Percentiles rank a stretch among this genome's conserved stretches.
phyloP scores from a whole-genome alignment of 768 basidiomycete species.

The Trametes gibbosa region DNA sequence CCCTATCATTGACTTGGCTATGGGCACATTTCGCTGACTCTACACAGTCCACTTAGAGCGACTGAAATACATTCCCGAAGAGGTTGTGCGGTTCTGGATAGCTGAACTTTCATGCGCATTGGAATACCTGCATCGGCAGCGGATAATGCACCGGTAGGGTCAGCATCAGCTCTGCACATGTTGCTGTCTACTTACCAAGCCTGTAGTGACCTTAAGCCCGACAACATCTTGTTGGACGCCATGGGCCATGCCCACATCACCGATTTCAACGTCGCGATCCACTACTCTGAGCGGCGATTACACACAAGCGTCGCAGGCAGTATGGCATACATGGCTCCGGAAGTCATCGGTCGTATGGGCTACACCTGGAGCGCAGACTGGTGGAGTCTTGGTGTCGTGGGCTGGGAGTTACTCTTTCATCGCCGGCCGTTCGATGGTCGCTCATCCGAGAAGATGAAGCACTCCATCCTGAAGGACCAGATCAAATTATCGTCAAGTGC shows the following conservation, averaged over 20 bases:
- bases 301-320: conserved; percentile 95
- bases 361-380: conserved; percentile 94
- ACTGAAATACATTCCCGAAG: conserved; percentile 61
- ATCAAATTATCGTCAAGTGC: conserved; percentile 75
- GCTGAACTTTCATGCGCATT: conserved; percentile 84
- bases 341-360: conserved; percentile 88
- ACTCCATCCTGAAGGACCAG: conserved; percentile 78
- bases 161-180: background rate
- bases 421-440: conserved; percentile 88
- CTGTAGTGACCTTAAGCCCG: conserved; percentile 89
- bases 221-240: conserved; percentile 94
- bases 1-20: background rate
- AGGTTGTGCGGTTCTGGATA: conserved; percentile 80
- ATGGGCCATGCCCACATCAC: conserved; percentile 94
- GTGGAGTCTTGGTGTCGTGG: conserved; percentile 93
- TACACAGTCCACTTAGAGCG: conserved; percentile 80
- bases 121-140: conserved; percentile 85
- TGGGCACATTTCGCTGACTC: no score
- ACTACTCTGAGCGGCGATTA: conserved; percentile 85
- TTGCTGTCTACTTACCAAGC: conserved; percentile 13
- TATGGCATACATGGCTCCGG: conserved; percentile 99
- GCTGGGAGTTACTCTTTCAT: conserved; percentile 85
- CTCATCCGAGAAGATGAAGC: conserved; percentile 83
- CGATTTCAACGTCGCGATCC: conserved; percentile 98
- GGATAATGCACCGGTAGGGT: conserved; percentile 90